phyloP scores from a whole-genome alignment of 805 yeast species.

The Kuraishia molischiana region DNA sequence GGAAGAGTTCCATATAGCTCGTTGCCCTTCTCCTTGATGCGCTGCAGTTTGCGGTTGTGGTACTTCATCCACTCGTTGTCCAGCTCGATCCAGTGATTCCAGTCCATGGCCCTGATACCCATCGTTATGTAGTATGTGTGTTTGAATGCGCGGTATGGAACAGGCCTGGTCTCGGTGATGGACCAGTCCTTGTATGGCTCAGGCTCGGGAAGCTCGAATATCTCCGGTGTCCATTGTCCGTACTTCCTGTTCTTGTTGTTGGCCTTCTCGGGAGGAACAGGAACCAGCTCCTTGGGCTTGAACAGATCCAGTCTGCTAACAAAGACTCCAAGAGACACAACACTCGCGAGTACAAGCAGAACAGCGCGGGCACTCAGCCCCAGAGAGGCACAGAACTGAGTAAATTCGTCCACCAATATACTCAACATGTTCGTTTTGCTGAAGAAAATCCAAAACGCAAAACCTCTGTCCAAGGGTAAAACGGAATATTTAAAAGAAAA shows the following conservation, averaged over 20 bases:
- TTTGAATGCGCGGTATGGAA: conserved; percentile 60
- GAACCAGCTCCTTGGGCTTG: conserved; percentile 6
- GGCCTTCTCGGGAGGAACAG: conserved; percentile 23
- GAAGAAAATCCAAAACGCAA: too few relatives aligned
- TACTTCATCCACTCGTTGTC: conserved; percentile 56
- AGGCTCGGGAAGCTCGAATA: conserved; percentile 39
- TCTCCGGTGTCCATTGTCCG: conserved; percentile 48
- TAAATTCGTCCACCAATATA: not conserved
- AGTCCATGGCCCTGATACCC: conserved; percentile 60
- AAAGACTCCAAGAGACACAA: not conserved
- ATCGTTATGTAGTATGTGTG: conserved; percentile 56
- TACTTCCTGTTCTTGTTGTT: conserved; percentile 34
- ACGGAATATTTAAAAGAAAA: too few relatives aligned
- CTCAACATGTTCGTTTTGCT: not conserved
- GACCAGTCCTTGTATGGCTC: conserved; percentile 39
- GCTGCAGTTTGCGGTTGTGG: conserved; percentile 40
- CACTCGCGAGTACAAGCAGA: not conserved
- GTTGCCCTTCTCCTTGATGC: conserved; percentile 35
- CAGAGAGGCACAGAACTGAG: not conserved
- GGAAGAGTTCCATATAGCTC: conserved; percentile 41
- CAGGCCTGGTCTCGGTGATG: conserved; percentile 36
- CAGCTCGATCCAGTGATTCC: conserved; percentile 55
- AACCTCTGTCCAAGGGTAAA: not conserved
- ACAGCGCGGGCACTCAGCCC: not conserved
- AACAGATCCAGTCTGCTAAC: too few relatives aligned